Evolutionary conservation across 805 yeast species (phyloP), one percentile per base, ranked within the genome.

Genomic region (Saccharomycopsis babjevae): DNA sequence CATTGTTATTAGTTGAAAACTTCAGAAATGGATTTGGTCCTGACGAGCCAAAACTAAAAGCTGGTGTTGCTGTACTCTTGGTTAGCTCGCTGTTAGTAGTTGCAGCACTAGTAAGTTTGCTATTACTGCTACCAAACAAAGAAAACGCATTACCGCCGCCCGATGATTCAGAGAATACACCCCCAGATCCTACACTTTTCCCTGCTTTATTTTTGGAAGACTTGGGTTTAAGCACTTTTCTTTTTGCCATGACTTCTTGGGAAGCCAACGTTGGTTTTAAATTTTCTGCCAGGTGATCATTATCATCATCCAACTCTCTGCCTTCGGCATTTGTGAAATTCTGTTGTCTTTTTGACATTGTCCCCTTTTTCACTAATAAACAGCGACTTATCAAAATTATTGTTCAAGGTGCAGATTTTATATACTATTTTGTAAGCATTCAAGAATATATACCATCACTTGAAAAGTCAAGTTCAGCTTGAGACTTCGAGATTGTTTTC

Each of bases 171-270:
- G 16, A 3, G 18, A 18, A n/a, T 6, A 16, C 32, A 38, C 18
- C 34, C 1, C 16, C 42, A 16, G 58, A 13, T 1, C 38, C 22
- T 20, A 64, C 50, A 28, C 61, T 20, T 8, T 39, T 50, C 22
- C 36, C 64, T 18, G 52, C 28, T 16, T 63, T 50, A 18, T 8
- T 40, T 18, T 50, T 28, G 6, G 50, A 30, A 5, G 62, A 59
- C 25, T 34, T 58, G 30, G 66, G 66, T 38, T 57, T 54, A 16
- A 59, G 42, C 18, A 63, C 58, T 32, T 59, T 59, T 59, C 66
- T 61, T 20, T 57, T 59, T 3, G 64, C 50, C 34, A 63, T 32
- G n/a, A 40, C 54, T 18, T 59, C 62, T 13, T 39, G 50, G 6
- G 66, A 61, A 11, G 66, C 64, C 30, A 59, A 18, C 13, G 28